Evolutionary conservation across 805 yeast genomes (phyloP).

Genomic region (Grigorovia transvaalensis): DNA sequence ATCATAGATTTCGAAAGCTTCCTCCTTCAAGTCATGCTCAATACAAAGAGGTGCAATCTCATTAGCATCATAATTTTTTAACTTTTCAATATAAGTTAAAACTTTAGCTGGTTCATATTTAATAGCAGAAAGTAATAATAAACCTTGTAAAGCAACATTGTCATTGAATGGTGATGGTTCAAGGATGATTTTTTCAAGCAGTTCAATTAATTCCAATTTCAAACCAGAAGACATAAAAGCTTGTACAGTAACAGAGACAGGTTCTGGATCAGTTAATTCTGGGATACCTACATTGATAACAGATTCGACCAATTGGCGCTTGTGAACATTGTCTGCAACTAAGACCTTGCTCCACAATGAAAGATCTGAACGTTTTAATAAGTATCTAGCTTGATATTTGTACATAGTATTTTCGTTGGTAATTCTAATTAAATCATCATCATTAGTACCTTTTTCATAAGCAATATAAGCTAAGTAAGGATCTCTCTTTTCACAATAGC

Average conservation of each 20-base stretch:
- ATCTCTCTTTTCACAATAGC: slow-evolving; percentile 97
- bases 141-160: slow-evolving; percentile 88
- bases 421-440: slow-evolving; percentile 77
- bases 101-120: slow-evolving; percentile 89
- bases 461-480: slow-evolving; percentile 97
- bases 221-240: slow-evolving; percentile 93
- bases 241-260: slow-evolving; percentile 85
- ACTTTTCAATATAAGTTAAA: slow-evolving; percentile 69
- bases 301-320: slow-evolving; percentile 88
- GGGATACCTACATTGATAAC: slow-evolving; percentile 95
- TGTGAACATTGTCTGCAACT: slow-evolving; percentile 64
- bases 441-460: slow-evolving; percentile 90
- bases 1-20: slow-evolving; percentile 86
- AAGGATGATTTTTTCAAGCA: slow-evolving; percentile 87
- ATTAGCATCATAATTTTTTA: slow-evolving; percentile 82
- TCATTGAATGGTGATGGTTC: slow-evolving; percentile 97
- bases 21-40: slow-evolving; percentile 81
- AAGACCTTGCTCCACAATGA: slow-evolving; percentile 76
- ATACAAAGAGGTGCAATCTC: slow-evolving; percentile 91
- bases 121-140: slow-evolving; percentile 86
- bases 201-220: slow-evolving; percentile 86
- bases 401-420: slow-evolving; percentile 97
- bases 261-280: slow-evolving; percentile 85
- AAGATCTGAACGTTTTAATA: slow-evolving; percentile 79
- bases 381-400: slow-evolving; percentile 97